Evolutionary conservation across 148 eudicot species (phyloP).

Genomic region (Rhododendron vialii): DNA sequence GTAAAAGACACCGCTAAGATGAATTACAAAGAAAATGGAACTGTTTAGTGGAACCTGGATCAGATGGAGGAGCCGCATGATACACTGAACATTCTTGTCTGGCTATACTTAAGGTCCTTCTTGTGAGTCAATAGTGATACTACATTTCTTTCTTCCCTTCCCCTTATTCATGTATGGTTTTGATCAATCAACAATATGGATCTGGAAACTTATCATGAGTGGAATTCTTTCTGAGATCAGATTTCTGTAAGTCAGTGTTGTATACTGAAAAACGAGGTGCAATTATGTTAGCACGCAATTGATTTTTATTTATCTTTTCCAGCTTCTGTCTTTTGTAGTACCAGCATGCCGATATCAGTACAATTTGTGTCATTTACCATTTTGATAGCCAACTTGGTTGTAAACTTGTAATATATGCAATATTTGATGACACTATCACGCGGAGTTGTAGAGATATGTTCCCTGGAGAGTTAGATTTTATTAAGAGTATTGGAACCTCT

Average conservation of each 20-base stretch:
- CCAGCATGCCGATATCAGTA: background rate
- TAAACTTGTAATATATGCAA: background rate
- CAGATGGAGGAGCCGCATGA: background rate
- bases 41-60: background rate
- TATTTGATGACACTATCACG: background rate
- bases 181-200: background rate
- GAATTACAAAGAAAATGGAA: background rate
- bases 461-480: background rate
- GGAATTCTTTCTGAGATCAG: background rate
- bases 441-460: background rate
- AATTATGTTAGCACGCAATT: background rate
- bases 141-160: too few species aligned
- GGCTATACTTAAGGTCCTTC: background rate
- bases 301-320: background rate
- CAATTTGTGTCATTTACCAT: background rate
- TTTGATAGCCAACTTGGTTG: background rate
- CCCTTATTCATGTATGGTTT: background rate
- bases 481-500: background rate
- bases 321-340: background rate
- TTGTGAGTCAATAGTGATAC: background rate
- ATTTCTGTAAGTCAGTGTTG: background rate
- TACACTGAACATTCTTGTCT: background rate
- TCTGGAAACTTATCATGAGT: background rate
- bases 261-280: background rate
- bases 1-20: background rate